Percentiles rank a stretch among this genome's conserved stretches.
Conservation (phyloP, 352 stramenopile genomes). For the Phytophthora vignae region DNA sequence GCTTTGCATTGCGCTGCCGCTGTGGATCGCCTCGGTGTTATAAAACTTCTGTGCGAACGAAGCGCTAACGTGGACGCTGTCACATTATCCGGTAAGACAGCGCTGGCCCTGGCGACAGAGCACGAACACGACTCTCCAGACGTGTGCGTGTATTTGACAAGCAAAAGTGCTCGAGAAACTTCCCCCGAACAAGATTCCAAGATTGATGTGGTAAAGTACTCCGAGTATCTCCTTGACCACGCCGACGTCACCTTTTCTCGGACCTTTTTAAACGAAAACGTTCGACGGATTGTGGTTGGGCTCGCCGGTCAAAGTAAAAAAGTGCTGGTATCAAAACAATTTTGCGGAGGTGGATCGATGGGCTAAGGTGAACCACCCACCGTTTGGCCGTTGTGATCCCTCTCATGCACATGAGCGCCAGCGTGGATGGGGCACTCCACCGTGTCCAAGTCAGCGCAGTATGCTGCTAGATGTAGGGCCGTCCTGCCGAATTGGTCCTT, state of each 20-base stretch:
- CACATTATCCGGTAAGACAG: too few species aligned
- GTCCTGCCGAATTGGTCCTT: neutral
- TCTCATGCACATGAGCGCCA: neutral
- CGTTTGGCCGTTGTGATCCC: neutral
- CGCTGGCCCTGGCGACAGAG: too few species aligned
- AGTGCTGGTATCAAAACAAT: too few species aligned
- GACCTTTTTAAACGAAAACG: neutral
- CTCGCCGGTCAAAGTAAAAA: too few species aligned
- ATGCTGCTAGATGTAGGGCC: neutral
- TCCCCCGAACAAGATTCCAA: too few species aligned
- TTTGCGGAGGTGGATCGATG: constrained; percentile 26
- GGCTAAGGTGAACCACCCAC: constrained; percentile 26
- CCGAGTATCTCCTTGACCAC: neutral
- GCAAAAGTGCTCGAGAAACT: too few species aligned
- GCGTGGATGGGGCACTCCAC: neutral
- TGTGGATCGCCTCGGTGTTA: neutral
- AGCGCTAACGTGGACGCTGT: too few species aligned
- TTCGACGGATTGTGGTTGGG: too few species aligned
- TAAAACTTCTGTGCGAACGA: neutral
- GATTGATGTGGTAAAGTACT: too few species aligned
- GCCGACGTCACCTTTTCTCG: neutral
- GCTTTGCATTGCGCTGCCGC: neutral
- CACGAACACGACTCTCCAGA: too few species aligned
- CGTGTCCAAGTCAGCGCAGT: neutral
- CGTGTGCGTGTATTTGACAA: too few species aligned